Percentiles rank a stretch among this genome's conserved stretches.
phyloP scores from a whole-genome alignment of 148 eudicot genomes.

The Fagopyrum tataricum region DNA sequence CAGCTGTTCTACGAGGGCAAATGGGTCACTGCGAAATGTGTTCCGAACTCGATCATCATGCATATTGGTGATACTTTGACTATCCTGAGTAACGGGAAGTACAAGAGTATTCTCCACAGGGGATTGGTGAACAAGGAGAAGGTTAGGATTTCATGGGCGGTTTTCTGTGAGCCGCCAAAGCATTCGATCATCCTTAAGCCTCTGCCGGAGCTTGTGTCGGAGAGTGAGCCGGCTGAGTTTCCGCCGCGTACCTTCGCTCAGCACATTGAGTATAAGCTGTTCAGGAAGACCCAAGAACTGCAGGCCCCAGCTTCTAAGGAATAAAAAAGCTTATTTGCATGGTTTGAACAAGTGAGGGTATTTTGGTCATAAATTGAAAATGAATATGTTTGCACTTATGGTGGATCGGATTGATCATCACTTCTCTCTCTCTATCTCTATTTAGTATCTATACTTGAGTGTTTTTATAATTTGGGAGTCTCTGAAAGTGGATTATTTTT shows the following conservation, averaged over 20 bases:
- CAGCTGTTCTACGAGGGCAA: conserved; percentile 75
- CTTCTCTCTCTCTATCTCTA: not conserved
- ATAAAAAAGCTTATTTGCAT: not conserved
- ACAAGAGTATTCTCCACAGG: conserved; percentile 85
- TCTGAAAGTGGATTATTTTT: not conserved
- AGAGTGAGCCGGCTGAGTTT: conserved; percentile 52
- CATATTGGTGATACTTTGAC: conserved; percentile 89
- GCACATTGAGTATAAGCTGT: conserved; percentile 66
- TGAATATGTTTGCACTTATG: not conserved
- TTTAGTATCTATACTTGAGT: not conserved
- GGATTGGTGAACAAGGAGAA: conserved; percentile 89
- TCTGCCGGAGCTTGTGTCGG: conserved; percentile 58
- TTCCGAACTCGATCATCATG: conserved; percentile 87
- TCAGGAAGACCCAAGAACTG: conserved; percentile 46
- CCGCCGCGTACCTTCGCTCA: conserved; percentile 79
- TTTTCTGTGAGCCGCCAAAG: conserved; percentile 90
- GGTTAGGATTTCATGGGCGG: conserved; percentile 94
- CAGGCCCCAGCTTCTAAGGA: conserved; percentile 11
- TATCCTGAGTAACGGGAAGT: conserved; percentile 86
- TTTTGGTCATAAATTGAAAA: conserved; percentile 5
- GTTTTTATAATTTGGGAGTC: not conserved
- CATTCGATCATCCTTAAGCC: conserved; percentile 84
- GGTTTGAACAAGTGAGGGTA: not conserved
- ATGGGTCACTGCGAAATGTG: conserved; percentile 89
- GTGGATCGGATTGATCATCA: not conserved